These are phyloP conservation scores for Brassica juncea DNA, from an alignment of 345 rosid genomes.

Conservation along the genomic window DNA sequence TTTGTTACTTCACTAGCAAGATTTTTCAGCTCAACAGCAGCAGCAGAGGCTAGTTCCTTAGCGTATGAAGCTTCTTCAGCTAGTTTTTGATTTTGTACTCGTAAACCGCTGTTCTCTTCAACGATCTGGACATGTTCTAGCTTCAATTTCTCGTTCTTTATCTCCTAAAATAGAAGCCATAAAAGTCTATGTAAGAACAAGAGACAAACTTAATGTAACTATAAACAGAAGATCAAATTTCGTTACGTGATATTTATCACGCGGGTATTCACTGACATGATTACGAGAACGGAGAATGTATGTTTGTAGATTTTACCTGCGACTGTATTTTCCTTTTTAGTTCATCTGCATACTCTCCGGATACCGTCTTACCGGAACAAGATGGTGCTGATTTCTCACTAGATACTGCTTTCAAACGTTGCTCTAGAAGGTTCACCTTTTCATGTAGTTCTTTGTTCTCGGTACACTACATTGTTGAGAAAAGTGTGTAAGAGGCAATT, in stretches of 20 bases:
- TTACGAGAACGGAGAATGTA: conserved; percentile 18
- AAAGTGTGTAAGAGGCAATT: conserved; percentile 17
- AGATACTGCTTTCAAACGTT: conserved; percentile 55
- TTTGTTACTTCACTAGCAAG: conserved; percentile 93
- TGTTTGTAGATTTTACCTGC: conserved; percentile 55
- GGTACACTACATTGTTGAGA: conserved; percentile 55
- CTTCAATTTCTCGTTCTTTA: conserved; percentile 83
- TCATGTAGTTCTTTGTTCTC: conserved; percentile 84
- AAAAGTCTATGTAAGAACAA: conserved; percentile 22
- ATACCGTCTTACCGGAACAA: conserved; percentile 42
- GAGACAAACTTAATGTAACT: background rate
- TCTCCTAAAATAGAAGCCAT: conserved; percentile 55
- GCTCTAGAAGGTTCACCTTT: conserved; percentile 72
- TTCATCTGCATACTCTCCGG: conserved; percentile 63
- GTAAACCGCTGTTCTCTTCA: conserved; percentile 88
- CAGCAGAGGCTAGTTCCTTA: conserved; percentile 97
- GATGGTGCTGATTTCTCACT: conserved; percentile 49
- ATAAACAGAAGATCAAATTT: background rate
- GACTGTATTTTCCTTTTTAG: conserved; percentile 74
- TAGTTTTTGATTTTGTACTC: conserved; percentile 83
- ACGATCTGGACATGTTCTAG: conserved; percentile 77
- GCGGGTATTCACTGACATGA: conserved; percentile 7
- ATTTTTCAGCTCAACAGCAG: conserved; percentile 96
- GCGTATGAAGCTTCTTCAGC: conserved; percentile 98
- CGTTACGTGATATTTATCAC: background rate